Evolutionary conservation across 1,139 yeast genomes (phyloP).

Genomic region (Meyerozyma sp.): DNA sequence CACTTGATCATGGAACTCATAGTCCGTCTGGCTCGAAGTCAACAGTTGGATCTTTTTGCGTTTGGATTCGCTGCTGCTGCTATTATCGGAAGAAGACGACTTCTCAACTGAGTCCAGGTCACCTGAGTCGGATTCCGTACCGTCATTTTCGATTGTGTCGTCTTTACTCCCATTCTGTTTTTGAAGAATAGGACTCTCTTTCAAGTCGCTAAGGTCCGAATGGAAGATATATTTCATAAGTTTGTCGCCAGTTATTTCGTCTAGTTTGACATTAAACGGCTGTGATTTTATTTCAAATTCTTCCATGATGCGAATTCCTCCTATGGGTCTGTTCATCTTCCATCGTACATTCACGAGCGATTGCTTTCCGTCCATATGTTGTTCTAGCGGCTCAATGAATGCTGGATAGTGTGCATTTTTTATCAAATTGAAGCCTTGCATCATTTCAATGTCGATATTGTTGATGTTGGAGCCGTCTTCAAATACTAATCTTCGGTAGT

Average conservation of each 20-base stretch:
- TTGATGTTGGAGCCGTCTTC: slow-evolving; percentile 42
- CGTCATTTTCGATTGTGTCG: slow-evolving; percentile 7
- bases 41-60: neutral
- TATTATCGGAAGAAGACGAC: neutral
- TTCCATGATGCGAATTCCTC: slow-evolving; percentile 62
- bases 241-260: slow-evolving; percentile 55
- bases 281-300: slow-evolving; percentile 45
- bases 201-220: slow-evolving; percentile 24
- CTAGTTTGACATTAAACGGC: slow-evolving; percentile 55
- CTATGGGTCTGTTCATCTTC: slow-evolving; percentile 63
- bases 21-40: slow-evolving; percentile 5
- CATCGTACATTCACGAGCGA: slow-evolving; percentile 46
- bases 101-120: neutral
- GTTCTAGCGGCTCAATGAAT: slow-evolving; percentile 27
- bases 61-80: neutral
- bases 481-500: slow-evolving; percentile 42
- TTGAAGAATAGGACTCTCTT: slow-evolving; percentile 25
- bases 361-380: slow-evolving; percentile 7
- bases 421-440: slow-evolving; percentile 37
- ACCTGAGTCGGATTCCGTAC: slow-evolving; percentile 1
- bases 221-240: slow-evolving; percentile 54
- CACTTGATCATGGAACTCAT: slow-evolving; percentile 34
- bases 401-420: slow-evolving; percentile 29
- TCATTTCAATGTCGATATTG: slow-evolving; percentile 37
- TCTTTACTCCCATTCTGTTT: slow-evolving; percentile 8